Base-by-base conservation (phyloP, 371 early-diverging fungal species). In the Mucor circinelloides region DNA sequence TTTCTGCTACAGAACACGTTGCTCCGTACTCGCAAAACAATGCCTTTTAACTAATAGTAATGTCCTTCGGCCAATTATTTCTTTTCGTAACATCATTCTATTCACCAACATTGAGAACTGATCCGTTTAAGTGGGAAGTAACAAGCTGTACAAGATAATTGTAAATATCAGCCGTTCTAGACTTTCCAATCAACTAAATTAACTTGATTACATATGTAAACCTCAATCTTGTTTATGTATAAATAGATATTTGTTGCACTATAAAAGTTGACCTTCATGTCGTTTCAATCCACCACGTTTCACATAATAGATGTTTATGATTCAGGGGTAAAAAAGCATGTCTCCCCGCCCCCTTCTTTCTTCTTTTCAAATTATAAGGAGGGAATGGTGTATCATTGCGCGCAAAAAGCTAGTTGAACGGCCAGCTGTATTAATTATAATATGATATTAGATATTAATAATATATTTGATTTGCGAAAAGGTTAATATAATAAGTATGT, bases 151-250 rank as follows among this genome's bases (percentile, higher is more conserved):
- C 12, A 36, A 10, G 36, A 36, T 36, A 13, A 9, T 8, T 2
- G 34, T 8, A 34, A 34, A 34, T 31, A 7, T 31, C 31, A 7
- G 7, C 31, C 7, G 10, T 1, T 34, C 1, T 34, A 34, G 34
- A 8, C 34, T 2, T 10, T 8, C 8, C 10, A n/a, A n/a, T n/a
- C n/a, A n/a, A n/a, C n/a, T 30, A 3, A 10, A 36, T 36, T 36
- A n/a, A 44, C 19, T 19, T 44, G 6, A 44, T 44, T 44, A 44
- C 19, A 8, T 2, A 44, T 44, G 44, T 19, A 17, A 7, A n/a
- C 19, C 19, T 44, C 44, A 19, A 44, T 71, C 63, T 70, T 57
- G 40, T 65, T 58, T 60, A 48, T 66, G 61, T 46, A 66, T 50
- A 66, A 32, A 64, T 54, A 59, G 28, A 38, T 58, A n/a, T n/a